These are phyloP conservation scores for Oryza glaberrima DNA, from an alignment of 176 grass and related monocot species.

Conservation along the genomic window DNA sequence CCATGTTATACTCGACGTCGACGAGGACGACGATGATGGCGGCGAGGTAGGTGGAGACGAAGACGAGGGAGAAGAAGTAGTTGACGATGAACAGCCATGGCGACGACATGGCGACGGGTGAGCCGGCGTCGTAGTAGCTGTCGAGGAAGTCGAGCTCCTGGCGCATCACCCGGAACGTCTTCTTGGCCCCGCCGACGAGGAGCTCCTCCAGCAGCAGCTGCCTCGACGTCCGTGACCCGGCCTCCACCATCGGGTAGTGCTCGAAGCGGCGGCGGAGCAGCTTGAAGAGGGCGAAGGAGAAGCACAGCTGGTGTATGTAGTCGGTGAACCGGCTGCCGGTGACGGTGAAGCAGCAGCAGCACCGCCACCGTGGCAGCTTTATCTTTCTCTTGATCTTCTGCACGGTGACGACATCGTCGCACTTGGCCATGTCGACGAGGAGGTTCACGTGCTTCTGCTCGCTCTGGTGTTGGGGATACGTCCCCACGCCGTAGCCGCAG, in stretches of 20 bases:
- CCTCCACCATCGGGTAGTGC: constrained; percentile 40
- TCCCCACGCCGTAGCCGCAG: constrained; percentile 21
- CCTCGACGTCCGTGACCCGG: not conserved
- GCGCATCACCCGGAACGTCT: not conserved
- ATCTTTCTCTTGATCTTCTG: not conserved
- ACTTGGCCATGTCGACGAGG: not conserved
- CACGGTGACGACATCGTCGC: not conserved
- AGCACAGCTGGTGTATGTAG: not conserved
- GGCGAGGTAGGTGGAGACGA: not conserved
- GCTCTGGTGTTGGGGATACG: not conserved
- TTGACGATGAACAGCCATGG: constrained; percentile 7
- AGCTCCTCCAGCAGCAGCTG: not conserved
- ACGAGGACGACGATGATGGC: not conserved
- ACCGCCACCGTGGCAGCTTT: fast-evolving
- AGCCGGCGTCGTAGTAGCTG: not conserved
- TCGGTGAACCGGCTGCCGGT: not conserved
- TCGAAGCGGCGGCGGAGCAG: constrained; percentile 16
- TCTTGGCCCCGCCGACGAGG: not conserved
- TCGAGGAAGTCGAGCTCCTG: constrained; percentile 35
- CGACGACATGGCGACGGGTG: not conserved
- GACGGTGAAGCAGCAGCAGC: not conserved
- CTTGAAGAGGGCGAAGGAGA: constrained; percentile 40
- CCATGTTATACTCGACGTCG: too few relatives aligned
- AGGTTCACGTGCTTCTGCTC: constrained; percentile 8
- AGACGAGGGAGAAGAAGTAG: not conserved